Evolutionary conservation across 257 asterid species (phyloP), one percentile per base, ranked within the genome.

Genomic region (Handroanthus guayacan): DNA sequence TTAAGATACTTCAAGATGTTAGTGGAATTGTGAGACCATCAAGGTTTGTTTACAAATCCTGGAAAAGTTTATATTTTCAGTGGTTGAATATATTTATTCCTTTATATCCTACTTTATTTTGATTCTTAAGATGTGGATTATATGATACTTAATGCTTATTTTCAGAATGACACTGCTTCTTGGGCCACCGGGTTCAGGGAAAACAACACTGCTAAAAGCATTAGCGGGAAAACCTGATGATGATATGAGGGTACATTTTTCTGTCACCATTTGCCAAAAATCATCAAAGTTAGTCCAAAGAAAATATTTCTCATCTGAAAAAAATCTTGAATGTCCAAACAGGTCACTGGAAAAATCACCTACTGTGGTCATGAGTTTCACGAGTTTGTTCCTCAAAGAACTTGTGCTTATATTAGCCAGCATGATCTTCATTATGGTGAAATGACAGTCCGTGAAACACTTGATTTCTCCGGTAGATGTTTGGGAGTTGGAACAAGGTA

Each of bases 111-210:
- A 18, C 14, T 18, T 43, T 8, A 9, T 58, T 58, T 31, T 58
- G 14, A n/a, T 18, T 58, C 6, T 58, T 6, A 4, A 0, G 11
- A 58, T 3, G 13, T 58, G 2, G 14, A 18, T 54, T 31, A 14
- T 34, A 2, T 50, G 41, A 38, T 18, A 52, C 12, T 6, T n/a
- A 41, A 1, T 34, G 13, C 44, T 20, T 55, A 20, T 65, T 66
- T 78, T 79, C 86, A 93, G 98, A 88, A 86, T 91, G 97, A 81
- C 97, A 8, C 85, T 94, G 61, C 96, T 94, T 48, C 89, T 93
- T 6, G 98, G 98, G 11, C 98, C 98, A 60, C 98, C 98, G 37
- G 94, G 95, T 78, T 88, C 98, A 4, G 98, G 98, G 25, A 94
- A 94, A 80, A 90, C 98, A 13, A 91, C 97, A 25, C 61, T 94